A percentile compares a stretch with the other conserved stretches of the same genome.
Conservation (phyloP, 768 basidiomycete species). For the Termitomyces bulborhizus region DNA sequence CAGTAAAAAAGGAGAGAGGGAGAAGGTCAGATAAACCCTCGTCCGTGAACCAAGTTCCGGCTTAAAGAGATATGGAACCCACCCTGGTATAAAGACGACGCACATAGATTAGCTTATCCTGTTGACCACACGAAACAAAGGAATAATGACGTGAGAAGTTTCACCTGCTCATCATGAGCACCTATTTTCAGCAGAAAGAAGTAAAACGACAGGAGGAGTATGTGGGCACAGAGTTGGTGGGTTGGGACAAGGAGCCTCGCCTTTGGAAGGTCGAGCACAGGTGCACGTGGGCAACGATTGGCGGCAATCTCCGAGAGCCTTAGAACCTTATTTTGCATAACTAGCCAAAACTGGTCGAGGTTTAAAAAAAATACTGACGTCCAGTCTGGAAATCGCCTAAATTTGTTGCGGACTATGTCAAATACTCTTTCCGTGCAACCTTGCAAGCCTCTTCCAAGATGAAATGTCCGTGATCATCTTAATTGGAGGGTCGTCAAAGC, state of each 20-base stretch:
- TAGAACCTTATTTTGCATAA: slow-evolving; percentile 7
- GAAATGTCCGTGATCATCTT: background rate
- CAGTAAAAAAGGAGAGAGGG: background rate
- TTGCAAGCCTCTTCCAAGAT: background rate
- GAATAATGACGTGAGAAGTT: background rate
- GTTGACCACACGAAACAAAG: background rate
- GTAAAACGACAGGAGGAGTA: background rate
- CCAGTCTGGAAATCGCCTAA: background rate
- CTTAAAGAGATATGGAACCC: slow-evolving; percentile 1
- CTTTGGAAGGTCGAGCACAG: slow-evolving; percentile 10
- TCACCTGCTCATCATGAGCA: background rate
- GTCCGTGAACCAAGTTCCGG: background rate
- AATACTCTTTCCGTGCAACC: background rate
- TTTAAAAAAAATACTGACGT: background rate
- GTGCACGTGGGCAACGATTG: slow-evolving; percentile 8
- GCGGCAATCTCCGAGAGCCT: slow-evolving; percentile 15
- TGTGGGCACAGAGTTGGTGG: background rate
- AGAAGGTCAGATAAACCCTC: background rate
- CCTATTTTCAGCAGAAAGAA: background rate
- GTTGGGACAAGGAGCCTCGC: slow-evolving; percentile 2
- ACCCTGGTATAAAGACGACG: background rate
- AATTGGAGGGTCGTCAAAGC: too few species aligned
- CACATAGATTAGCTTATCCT: background rate
- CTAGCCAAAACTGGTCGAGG: background rate
- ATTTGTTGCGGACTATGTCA: background rate